Conservation (phyloP, 2,329 filamentous ascomycete species). For the Pestalotiopsis sp. region DNA sequence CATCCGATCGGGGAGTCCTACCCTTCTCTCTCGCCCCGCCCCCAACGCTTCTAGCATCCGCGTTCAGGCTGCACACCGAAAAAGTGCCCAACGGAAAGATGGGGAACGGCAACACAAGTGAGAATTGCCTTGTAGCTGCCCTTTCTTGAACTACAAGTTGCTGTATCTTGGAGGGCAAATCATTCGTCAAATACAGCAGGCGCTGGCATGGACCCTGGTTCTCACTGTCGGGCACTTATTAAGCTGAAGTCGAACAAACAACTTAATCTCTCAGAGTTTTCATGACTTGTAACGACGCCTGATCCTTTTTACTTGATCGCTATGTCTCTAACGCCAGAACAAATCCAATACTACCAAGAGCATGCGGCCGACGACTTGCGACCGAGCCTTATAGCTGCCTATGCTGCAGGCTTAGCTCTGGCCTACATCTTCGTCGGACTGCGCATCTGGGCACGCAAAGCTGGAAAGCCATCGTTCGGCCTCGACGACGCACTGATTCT, state of each 20-base stretch:
- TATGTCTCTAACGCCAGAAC: neutral
- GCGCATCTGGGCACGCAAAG: neutral
- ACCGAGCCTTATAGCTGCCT: neutral
- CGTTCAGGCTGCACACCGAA: too few relatives aligned
- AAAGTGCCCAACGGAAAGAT: too few relatives aligned
- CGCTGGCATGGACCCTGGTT: neutral
- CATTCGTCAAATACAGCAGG: neutral
- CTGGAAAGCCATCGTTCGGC: neutral
- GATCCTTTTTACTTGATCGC: neutral
- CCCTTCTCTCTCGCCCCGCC: neutral
- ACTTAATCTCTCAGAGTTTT: neutral
- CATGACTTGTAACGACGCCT: neutral
- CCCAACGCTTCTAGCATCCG: too few relatives aligned
- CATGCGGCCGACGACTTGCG: neutral
- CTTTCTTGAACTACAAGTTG: too few relatives aligned
- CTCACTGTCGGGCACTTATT: neutral
- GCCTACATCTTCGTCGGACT: neutral
- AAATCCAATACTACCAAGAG: neutral
- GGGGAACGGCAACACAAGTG: too few relatives aligned
- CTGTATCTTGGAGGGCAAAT: too few relatives aligned
- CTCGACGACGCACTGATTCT: neutral
- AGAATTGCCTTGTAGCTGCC: too few relatives aligned
- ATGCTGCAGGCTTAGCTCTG: neutral
- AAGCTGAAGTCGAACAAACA: neutral
- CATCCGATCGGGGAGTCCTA: neutral